Conservation (phyloP, 2,329 filamentous ascomycete genomes). For the Neofusicoccum parvum region DNA sequence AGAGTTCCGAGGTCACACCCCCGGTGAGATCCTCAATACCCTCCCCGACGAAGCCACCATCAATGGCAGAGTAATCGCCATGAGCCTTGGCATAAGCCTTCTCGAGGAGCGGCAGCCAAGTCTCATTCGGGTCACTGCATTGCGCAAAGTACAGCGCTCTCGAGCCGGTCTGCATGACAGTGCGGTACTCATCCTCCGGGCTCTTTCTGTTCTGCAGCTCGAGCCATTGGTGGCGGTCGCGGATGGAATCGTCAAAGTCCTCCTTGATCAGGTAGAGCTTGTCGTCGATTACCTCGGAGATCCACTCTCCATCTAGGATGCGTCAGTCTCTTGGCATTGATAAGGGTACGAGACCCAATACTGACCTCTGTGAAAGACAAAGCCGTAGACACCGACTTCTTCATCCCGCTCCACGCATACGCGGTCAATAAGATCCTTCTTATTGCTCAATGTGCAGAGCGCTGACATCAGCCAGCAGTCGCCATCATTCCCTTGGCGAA, state of each 20-base stretch:
- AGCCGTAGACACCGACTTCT: constrained; percentile 78
- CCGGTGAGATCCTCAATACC: constrained; percentile 63
- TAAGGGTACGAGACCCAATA: background rate
- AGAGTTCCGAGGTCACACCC: constrained; percentile 69
- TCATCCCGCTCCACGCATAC: constrained; percentile 74
- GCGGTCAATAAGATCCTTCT: constrained; percentile 68
- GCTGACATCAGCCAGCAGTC: constrained; percentile 88
- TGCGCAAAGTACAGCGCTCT: constrained; percentile 77
- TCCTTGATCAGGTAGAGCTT: constrained; percentile 79
- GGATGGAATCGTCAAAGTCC: constrained; percentile 74
- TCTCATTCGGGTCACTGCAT: constrained; percentile 74
- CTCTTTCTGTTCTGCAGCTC: constrained; percentile 63
- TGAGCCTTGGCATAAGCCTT: constrained; percentile 86
- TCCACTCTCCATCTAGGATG: constrained; percentile 59
- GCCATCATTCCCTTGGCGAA: constrained; percentile 74
- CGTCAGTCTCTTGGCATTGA: constrained; percentile 6
- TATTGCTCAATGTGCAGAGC: constrained; percentile 74
- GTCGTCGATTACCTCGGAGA: constrained; percentile 87
- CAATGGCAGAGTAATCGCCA: constrained; percentile 74
- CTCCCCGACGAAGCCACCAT: constrained; percentile 68
- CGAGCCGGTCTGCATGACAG: constrained; percentile 71
- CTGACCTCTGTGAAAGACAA: constrained; percentile 71
- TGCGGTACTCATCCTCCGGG: constrained; percentile 67
- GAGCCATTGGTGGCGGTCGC: constrained; percentile 73
- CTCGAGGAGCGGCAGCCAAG: constrained; percentile 77